Evolutionary conservation across 768 basidiomycete genomes (phyloP).

Genomic region (Gymnopilus junonius): DNA sequence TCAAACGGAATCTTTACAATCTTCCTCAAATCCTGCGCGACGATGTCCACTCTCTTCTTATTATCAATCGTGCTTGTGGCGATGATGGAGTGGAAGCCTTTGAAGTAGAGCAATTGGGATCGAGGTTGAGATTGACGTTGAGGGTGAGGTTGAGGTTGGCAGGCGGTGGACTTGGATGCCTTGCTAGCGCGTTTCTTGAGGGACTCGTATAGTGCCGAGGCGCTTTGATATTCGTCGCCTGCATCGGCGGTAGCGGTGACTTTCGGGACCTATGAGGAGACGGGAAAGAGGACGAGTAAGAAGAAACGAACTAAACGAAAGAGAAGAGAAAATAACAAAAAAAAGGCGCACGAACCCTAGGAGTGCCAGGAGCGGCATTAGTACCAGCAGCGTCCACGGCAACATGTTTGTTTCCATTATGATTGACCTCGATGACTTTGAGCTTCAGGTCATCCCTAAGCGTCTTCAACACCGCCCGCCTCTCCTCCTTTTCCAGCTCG

Average conservation of each 20-base stretch:
- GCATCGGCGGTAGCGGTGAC: background rate
- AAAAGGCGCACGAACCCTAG: background rate
- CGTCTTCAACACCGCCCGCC: constrained; percentile 13
- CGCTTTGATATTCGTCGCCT: constrained; percentile 32
- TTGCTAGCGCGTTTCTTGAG: constrained; percentile 13
- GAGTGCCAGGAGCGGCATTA: background rate
- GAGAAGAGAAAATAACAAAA: background rate
- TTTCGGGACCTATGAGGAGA: background rate
- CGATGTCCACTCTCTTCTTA: constrained; percentile 24
- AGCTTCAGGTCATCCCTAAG: constrained; percentile 28
- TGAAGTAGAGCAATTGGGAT: constrained; percentile 10
- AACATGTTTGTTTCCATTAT: constrained; percentile 3
- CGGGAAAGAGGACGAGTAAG: background rate
- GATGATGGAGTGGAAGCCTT: constrained; percentile 36
- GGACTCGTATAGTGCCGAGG: constrained; percentile 31
- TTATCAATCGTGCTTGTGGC: constrained; percentile 26
- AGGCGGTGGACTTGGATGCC: background rate
- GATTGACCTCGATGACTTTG: constrained; percentile 9
- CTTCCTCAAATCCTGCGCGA: constrained; percentile 33
- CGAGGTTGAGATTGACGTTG: too few relatives aligned
- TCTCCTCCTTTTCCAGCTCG: constrained; percentile 24
- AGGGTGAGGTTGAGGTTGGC: background rate
- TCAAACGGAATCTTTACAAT: constrained; percentile 31
- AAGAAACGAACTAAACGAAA: background rate
- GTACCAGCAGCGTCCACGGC: background rate